phyloP scores from a whole-genome alignment of 352 stramenopile genomes.

The Peronospora destructor region DNA sequence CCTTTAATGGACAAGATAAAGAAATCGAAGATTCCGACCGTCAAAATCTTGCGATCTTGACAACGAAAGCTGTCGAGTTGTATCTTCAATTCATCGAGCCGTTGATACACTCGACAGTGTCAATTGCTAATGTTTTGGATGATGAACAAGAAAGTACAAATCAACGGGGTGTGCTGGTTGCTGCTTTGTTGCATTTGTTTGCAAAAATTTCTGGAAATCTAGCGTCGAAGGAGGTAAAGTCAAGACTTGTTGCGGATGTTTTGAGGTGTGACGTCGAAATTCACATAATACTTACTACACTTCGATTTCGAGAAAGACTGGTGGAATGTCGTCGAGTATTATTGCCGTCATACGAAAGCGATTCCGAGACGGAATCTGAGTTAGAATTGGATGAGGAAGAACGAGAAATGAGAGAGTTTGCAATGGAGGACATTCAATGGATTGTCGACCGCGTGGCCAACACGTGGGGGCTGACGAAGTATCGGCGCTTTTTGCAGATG shows the following conservation, averaged over 20 bases:
- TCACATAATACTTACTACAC: constrained; percentile 37
- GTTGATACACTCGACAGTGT: constrained; percentile 21
- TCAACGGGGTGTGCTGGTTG: constrained; percentile 29
- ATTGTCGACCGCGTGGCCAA: constrained; percentile 26
- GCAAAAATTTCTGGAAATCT: constrained; percentile 5
- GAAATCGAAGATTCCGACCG: background rate
- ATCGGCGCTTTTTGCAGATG: constrained; percentile 47
- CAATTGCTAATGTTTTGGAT: constrained; percentile 7
- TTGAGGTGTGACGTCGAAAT: constrained; percentile 30
- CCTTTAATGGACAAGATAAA: constrained; percentile 6
- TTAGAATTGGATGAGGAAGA: constrained; percentile 28
- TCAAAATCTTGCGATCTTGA: constrained; percentile 4
- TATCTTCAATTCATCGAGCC: constrained; percentile 30
- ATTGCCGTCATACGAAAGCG: constrained; percentile 33
- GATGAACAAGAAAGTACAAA: constrained; percentile 15
- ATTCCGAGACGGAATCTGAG: constrained; percentile 27
- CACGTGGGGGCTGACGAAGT: constrained; percentile 29
- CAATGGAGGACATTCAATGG: constrained; percentile 28
- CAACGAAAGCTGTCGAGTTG: constrained; percentile 13
- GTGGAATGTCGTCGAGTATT: constrained; percentile 30
- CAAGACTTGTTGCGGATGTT: constrained; percentile 26
- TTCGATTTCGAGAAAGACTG: constrained; percentile 56
- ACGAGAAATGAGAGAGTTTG: constrained; percentile 10
- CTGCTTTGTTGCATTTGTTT: constrained; percentile 37
- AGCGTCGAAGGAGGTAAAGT: constrained; percentile 3